These are phyloP conservation scores for Scheffersomyces lignosus DNA, from an alignment of 805 yeast species.

Conservation along the genomic window DNA sequence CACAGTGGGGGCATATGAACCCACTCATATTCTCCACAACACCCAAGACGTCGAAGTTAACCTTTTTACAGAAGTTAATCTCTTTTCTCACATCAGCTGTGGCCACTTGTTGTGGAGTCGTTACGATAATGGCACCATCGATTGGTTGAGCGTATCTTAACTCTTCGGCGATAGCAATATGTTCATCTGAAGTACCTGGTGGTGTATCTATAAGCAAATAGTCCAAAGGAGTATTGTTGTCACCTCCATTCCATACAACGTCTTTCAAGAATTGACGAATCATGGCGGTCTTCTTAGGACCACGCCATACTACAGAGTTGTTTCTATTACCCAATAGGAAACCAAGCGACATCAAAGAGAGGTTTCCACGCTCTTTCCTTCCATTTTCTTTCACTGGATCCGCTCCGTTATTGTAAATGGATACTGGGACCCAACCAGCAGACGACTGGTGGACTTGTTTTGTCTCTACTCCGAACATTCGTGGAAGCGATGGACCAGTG, in stretches of 20 bases:
- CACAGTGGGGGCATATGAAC: constrained; percentile 89
- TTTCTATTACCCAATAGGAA: constrained; percentile 82
- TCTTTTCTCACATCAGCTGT: constrained; percentile 94
- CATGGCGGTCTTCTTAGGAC: constrained; percentile 98
- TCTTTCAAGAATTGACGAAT: constrained; percentile 88
- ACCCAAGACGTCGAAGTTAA: constrained; percentile 76
- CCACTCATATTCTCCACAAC: constrained; percentile 97
- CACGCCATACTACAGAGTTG: constrained; percentile 95
- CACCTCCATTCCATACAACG: constrained; percentile 76
- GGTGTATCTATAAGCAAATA: constrained; percentile 93
- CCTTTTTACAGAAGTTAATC: constrained; percentile 87
- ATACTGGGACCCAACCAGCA: constrained; percentile 92
- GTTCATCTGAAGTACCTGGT: constrained; percentile 98
- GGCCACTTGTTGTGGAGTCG: constrained; percentile 94
- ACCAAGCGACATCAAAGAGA: constrained; percentile 84
- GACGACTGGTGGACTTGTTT: constrained; percentile 77
- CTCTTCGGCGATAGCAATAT: constrained; percentile 94
- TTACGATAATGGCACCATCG: constrained; percentile 92
- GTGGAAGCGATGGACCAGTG: constrained; percentile 94
- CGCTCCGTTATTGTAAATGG: constrained; percentile 21
- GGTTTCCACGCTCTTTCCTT: constrained; percentile 29
- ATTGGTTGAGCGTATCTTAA: constrained; percentile 62
- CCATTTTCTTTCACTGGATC: constrained; percentile 2
- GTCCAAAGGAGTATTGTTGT: constrained; percentile 48
- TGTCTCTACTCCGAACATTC: constrained; percentile 91